Base-by-base conservation (phyloP, 2,329 filamentous ascomycete genomes). In the Coniochaeta hoffmannii region DNA sequence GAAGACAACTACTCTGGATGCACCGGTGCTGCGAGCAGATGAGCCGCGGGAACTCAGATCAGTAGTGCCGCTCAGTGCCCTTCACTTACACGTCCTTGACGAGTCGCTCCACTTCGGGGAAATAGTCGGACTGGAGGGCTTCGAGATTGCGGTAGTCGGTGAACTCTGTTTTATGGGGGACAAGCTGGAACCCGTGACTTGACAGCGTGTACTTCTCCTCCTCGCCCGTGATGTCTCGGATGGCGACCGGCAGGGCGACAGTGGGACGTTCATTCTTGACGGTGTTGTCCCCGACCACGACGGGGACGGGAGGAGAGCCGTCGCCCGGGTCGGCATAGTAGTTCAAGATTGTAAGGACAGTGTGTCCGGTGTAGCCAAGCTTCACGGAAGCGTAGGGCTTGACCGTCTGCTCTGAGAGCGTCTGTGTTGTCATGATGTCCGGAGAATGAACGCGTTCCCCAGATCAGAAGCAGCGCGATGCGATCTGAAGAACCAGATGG, bases 221-320 rank as follows among this genome's bases (percentile, higher is more conserved):
- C 63, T 88, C 83, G 0, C 84, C 83, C 32, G 79, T 68, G 12
- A 72, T 78, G 0, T 88, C 84, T 74, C 35, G 83, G 73, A 30
- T 70, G 68, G 1, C 83, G 77, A 56, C 73, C 70, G 0, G 77
- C 74, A n/a, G 72, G 31, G 81, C 75, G 15, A 85, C 78, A 63
- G 88, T 81, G 0, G 85, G 88, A 64, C 88, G 82, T 67, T 88
- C 85, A 71, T 88, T 88, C 55, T 87, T 68, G 38, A 87, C 70
- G 10, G 88, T 73, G 17, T 55, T 59, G 24, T 58, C 50, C 12
- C 60, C 58, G 31, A 76, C 66, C 26, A 63, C 62, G 5, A 71
- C 67, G 0, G 73, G 68, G 2, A 63, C 59, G 0, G 73, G 73
- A 3, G 69, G 66, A 2, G 71, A 70, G 32, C 73, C 73, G 54